Conservation (phyloP, 2,329 filamentous ascomycete species). For the Oidium heveae region DNA sequence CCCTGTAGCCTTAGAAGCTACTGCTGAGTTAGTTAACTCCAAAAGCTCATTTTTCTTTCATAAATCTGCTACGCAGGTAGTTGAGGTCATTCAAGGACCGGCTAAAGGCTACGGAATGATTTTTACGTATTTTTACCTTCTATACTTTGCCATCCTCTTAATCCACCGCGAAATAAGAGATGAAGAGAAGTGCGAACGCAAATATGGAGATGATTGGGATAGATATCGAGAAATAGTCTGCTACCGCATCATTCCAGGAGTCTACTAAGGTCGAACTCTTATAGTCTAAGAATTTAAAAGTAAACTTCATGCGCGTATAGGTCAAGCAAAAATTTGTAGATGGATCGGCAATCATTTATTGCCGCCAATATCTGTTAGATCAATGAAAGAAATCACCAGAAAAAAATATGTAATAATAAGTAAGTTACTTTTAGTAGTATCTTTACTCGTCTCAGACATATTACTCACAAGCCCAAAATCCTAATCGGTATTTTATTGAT, state of each 20-base stretch:
- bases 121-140: slow-evolving; percentile 80
- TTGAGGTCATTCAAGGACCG: slow-evolving; percentile 42
- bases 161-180: slow-evolving; percentile 71
- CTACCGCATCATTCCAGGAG: slow-evolving; percentile 46
- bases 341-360: too few relatives aligned
- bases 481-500: too few relatives aligned
- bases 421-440: too few relatives aligned
- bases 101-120: slow-evolving; percentile 64
- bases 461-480: too few relatives aligned
- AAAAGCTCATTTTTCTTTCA: slow-evolving; percentile 25
- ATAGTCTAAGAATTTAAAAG: not conserved
- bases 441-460: too few relatives aligned
- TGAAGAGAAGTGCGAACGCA: slow-evolving; percentile 70
- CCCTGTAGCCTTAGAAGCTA: slow-evolving; percentile 19
- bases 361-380: too few relatives aligned
- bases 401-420: too few relatives aligned
- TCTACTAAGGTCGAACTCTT: slow-evolving; percentile 32
- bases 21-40: slow-evolving; percentile 23
- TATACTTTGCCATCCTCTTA: slow-evolving; percentile 74
- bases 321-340: too few relatives aligned
- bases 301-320: too few relatives aligned
- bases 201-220: slow-evolving; percentile 86
- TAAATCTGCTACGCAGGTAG: slow-evolving; percentile 26
- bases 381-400: too few relatives aligned
- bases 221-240: slow-evolving; percentile 62